Evolutionary conservation across 495 filamentous ascomycete genomes (phyloP).

Genomic region (Penicillium goetzii): DNA sequence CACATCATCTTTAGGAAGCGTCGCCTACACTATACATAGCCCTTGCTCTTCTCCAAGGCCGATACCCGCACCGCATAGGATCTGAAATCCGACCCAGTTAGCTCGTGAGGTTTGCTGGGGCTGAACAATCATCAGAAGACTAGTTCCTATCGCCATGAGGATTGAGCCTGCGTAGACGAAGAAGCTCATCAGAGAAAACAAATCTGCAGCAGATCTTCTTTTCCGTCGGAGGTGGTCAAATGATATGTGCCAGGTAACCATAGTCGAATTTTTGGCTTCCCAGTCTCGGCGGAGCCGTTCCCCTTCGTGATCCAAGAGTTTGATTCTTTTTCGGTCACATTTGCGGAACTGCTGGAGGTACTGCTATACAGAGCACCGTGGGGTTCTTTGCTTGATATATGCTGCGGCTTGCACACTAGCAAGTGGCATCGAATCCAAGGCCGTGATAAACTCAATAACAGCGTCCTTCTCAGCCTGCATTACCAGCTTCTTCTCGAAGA

Average conservation of each 20-base stretch:
- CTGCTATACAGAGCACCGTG: constrained; percentile 29
- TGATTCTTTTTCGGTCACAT: constrained; percentile 7
- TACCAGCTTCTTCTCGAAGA: constrained; percentile 46
- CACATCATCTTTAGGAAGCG: constrained; percentile 2
- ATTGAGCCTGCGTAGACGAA: constrained; percentile 14
- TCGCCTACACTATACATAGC: constrained; percentile 8
- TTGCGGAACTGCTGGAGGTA: constrained; percentile 43
- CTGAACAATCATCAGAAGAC: constrained; percentile 1
- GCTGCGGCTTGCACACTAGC: constrained; percentile 54
- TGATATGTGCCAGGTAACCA: constrained; percentile 39
- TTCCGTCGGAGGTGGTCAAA: constrained; percentile 32
- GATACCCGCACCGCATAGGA: constrained; percentile 5
- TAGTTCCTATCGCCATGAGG: constrained; percentile 3
- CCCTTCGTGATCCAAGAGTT: constrained; percentile 8
- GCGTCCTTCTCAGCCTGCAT: constrained; percentile 11
- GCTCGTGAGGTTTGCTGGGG: neutral
- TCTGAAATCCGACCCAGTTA: constrained; percentile 7
- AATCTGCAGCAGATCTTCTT: constrained; percentile 27
- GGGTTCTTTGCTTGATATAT: constrained; percentile 43
- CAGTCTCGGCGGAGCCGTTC: constrained; percentile 24
- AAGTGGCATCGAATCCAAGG: constrained; percentile 51
- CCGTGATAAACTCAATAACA: constrained; percentile 28
- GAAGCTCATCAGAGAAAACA: constrained; percentile 27
- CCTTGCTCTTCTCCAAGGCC: constrained; percentile 5
- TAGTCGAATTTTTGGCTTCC: constrained; percentile 29